Evolutionary conservation across 495 filamentous ascomycete species (phyloP), one percentile per base, ranked within the genome.

Genomic region (Neurospora sp.): DNA sequence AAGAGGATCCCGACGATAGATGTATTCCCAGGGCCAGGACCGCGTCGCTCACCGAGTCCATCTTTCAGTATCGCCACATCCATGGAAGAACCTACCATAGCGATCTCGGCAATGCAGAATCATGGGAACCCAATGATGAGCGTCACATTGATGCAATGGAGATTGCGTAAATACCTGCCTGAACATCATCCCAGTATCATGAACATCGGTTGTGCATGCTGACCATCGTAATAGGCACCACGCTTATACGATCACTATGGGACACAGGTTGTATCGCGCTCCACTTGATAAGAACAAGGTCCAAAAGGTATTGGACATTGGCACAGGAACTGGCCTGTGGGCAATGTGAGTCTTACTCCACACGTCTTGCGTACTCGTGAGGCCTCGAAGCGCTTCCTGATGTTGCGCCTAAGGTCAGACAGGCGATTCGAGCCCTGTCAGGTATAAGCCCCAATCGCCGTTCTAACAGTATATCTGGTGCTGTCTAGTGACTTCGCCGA

Each of bases 201-300:
- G 17, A 34, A 6, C 21, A 1, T 54, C 21, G 21, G 5, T 28
- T 59, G 48, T 13, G 9, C 13, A 36, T 31, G 54, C 54, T 66
- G 9, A 66, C 54, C 54, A 66, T 7, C 1, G 15, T 36, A 34
- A 66, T 7, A 84, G 80, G 42, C 77, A 78, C 24, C 73, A 78
- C 38, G n/a, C 17, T 6, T 21, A 48, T 6, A 71, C 62, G 2
- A 31, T 81, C 10, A 66, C 85, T 28, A 81, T 89, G 2, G 86
- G 84, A 28, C 88, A 87, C 21, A 84, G 83, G 62, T 81, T 90
- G 4, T 85, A 84, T 74, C 79, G 87, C 2, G 86, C 90, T 0
- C 90, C 90, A 71, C 38, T 70, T 19, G 39, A 72, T 2, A 69
- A 28, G 9, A 75, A 34, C 42, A 78, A 3, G 7, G 11, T 71